A percentile compares a stretch with the other conserved stretches of the same genome.
Evolutionary conservation across 2,329 filamentous ascomycete genomes (phyloP).

Genomic region (Tricladium varicosporioides): DNA sequence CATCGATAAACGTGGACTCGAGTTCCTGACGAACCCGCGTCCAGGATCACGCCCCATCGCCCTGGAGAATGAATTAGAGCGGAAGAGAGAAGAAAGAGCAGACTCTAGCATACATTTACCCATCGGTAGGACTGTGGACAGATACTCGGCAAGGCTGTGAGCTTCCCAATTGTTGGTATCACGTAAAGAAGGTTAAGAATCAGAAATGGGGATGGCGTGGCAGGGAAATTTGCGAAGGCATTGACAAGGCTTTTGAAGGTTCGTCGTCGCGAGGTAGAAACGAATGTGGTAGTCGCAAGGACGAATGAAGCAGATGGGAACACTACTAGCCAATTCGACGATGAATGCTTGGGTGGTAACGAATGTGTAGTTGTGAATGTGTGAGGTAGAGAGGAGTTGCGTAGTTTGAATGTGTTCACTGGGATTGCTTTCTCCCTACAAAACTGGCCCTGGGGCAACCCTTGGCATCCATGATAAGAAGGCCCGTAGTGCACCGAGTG

Average conservation of each 20-base stretch:
- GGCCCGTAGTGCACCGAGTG: too few species aligned
- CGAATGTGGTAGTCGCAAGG: constrained; percentile 19
- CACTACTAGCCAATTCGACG: background rate
- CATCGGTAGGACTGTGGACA: constrained; percentile 22
- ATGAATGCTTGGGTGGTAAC: background rate
- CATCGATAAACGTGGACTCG: constrained; percentile 93
- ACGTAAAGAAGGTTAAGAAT: constrained; percentile 9
- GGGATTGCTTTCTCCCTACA: background rate
- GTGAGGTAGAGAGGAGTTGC: background rate
- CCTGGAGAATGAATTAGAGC: constrained; percentile 19
- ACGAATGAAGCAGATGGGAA: background rate
- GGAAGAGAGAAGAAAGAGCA: constrained; percentile 5
- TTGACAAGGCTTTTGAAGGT: constrained; percentile 15
- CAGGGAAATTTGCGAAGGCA: constrained; percentile 21
- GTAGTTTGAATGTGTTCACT: background rate
- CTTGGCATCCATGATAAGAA: background rate
- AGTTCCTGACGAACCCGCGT: constrained; percentile 96
- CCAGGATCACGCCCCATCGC: constrained; percentile 90
- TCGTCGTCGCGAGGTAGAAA: constrained; percentile 12
- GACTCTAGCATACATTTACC: constrained; percentile 32
- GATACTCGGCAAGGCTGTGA: constrained; percentile 1
- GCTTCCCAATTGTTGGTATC: constrained; percentile 1
- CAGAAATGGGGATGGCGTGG: constrained; percentile 10
- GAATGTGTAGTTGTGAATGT: background rate
- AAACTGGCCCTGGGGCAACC: background rate